Conservation (phyloP, 2,329 filamentous ascomycete genomes). For the Ustulina deusta region DNA sequence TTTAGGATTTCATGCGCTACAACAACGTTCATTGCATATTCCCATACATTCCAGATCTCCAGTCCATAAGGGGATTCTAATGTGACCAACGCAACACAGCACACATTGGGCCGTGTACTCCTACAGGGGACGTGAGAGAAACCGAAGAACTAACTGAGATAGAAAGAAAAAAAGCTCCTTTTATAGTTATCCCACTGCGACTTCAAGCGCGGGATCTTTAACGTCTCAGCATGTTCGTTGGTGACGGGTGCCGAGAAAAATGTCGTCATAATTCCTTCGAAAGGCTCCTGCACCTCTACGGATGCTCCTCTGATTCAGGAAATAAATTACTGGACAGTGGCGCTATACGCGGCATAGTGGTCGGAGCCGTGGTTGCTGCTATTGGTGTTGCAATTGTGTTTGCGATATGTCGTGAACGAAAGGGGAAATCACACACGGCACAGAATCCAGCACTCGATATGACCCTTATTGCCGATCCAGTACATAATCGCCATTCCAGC, state of each 20-base stretch:
- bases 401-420: constrained; percentile 41
- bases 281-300: constrained; percentile 24
- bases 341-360: constrained; percentile 45
- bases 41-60: too few relatives aligned
- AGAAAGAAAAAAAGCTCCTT: constrained; percentile 24
- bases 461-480: constrained; percentile 48
- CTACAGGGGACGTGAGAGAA: constrained; percentile 52
- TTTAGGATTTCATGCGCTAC: too few relatives aligned
- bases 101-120: constrained; percentile 53
- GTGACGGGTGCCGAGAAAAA: constrained; percentile 50
- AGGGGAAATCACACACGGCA: constrained; percentile 38
- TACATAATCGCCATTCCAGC: constrained; percentile 45
- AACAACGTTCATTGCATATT: too few relatives aligned
- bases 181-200: constrained; percentile 54
- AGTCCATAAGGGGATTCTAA: too few relatives aligned
- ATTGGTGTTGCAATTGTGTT: constrained; percentile 31
- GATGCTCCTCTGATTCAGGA: constrained; percentile 20
- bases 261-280: constrained; percentile 50
- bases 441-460: constrained; percentile 44
- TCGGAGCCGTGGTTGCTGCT: constrained; percentile 37
- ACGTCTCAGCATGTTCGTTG: constrained; percentile 55
- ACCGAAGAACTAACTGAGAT: background rate
- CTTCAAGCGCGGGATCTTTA: constrained; percentile 56
- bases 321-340: constrained; percentile 36
- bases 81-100: constrained; percentile 51